These are phyloP conservation scores for Austroboletus olivaceoglutinosus DNA, from an alignment of 1,284 basidiomycete species.

Conservation along the genomic window DNA sequence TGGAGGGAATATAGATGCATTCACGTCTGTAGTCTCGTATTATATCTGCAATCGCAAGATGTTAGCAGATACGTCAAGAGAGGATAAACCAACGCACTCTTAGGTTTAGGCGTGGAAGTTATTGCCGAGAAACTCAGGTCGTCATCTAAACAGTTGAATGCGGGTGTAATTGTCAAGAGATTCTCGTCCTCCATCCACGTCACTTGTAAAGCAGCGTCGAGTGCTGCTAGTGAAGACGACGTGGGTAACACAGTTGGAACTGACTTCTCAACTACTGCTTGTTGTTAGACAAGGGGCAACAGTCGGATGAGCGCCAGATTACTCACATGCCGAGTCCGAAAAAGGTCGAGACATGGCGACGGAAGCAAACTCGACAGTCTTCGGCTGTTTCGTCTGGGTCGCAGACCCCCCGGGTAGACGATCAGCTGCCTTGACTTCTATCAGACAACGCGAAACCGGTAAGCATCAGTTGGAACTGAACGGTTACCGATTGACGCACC, in stretches of 20 bases:
- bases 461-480: conserved; percentile 1
- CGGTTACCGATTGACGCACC: conserved; percentile 5
- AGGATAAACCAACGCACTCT: conserved; percentile 4
- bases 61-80: not conserved
- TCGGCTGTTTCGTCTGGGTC: conserved; percentile 9
- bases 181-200: not conserved
- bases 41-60: not conserved
- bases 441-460: conserved; percentile 2
- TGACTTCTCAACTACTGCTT: conserved; percentile 1
- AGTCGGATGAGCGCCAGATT: not conserved
- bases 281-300: conserved; percentile 7
- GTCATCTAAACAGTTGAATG: not conserved
- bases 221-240: conserved; percentile 12
- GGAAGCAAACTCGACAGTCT: conserved; percentile 1
- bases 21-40: not conserved
- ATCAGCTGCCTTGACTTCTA: conserved; percentile 10
- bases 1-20: not conserved
- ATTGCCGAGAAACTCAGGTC: conserved; percentile 12
- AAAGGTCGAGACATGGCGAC: not conserved
- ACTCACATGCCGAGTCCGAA: conserved; percentile 12
- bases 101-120: not conserved
- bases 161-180: conserved; percentile 2
- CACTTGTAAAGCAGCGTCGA: conserved; percentile 12
- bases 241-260: not conserved
- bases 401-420: conserved; percentile 13